A percentile compares a stretch with the other conserved stretches of the same genome.
phyloP scores from a whole-genome alignment of 2,329 filamentous ascomycete species.

The Nemania sp. region DNA sequence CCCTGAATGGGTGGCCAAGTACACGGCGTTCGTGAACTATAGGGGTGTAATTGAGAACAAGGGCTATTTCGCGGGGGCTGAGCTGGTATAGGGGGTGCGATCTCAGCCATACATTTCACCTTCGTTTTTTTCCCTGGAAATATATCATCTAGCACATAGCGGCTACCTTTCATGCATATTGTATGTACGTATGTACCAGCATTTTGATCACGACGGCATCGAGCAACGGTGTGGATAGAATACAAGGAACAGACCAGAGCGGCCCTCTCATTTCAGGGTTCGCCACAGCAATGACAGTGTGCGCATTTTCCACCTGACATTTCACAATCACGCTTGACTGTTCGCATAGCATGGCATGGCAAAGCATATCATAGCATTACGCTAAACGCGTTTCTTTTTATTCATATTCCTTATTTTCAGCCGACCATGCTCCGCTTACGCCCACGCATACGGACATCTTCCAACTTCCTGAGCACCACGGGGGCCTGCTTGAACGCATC shows the following conservation, averaged over 20 bases:
- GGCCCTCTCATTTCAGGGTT: conserved; percentile 1
- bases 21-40: conserved; percentile 92
- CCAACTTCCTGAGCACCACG: conserved; percentile 76
- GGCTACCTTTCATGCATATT: not conserved
- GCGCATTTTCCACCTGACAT: conserved; percentile 10
- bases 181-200: too few relatives aligned
- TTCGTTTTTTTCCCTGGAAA: not conserved
- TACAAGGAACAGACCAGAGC: conserved; percentile 13
- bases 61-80: conserved; percentile 90
- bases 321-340: conserved; percentile 8
- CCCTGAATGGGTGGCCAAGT: conserved; percentile 95
- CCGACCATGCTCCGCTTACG: conserved; percentile 97
- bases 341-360: too few relatives aligned
- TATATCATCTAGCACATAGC: not conserved
- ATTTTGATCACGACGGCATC: conserved; percentile 12
- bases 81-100: conserved; percentile 56
- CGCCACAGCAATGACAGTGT: conserved; percentile 7
- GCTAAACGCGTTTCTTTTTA: conserved; percentile 3
- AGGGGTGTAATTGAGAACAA: conserved; percentile 97
- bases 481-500: conserved; percentile 74
- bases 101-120: not conserved
- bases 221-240: conserved; percentile 25
- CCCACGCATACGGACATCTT: conserved; percentile 91
- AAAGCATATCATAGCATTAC: too few relatives aligned
- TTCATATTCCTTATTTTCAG: conserved; percentile 42